phyloP scores from a whole-genome alignment of 768 basidiomycete species.

The Leccinum rimulosum region DNA sequence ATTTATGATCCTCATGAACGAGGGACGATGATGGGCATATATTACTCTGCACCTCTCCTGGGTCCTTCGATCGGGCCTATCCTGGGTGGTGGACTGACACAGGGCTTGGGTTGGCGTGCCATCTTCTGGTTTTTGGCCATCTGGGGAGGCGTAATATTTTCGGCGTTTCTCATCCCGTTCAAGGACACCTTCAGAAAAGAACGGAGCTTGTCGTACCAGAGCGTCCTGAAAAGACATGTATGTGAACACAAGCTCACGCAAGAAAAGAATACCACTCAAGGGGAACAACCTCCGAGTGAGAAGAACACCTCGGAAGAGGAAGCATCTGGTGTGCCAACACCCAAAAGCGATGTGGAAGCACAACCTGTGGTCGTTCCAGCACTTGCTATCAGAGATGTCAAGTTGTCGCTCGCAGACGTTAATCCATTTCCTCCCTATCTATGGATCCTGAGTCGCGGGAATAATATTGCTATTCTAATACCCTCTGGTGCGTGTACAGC shows the following conservation, averaged over 20 bases:
- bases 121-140: conserved; percentile 84
- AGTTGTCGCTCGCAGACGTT: conserved; percentile 63
- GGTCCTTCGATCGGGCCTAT: conserved; percentile 70
- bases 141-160: conserved; percentile 51
- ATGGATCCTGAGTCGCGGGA: conserved; percentile 55
- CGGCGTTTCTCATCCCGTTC: conserved; percentile 68
- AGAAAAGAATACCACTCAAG: conserved; percentile 11
- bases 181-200: conserved; percentile 83
- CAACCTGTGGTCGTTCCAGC: conserved; percentile 11
- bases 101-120: conserved; percentile 73
- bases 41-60: conserved; percentile 76
- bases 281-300: conserved; percentile 10
- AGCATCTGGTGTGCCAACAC: not conserved
- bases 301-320: conserved; percentile 4
- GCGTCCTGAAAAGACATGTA: conserved; percentile 47
- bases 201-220: conserved; percentile 78
- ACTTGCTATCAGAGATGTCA: conserved; percentile 36
- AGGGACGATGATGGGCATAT: conserved; percentile 79
- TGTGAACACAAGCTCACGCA: conserved; percentile 19
- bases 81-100: conserved; percentile 67
- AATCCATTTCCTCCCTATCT: conserved; percentile 68
- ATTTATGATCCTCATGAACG: conserved; percentile 74
- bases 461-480: conserved; percentile 63
- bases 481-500: conserved; percentile 27
- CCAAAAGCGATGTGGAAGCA: conserved; percentile 26